Evolutionary conservation across 371 early-diverging fungal genomes (phyloP).

Genomic region (Mortierella sp.): DNA sequence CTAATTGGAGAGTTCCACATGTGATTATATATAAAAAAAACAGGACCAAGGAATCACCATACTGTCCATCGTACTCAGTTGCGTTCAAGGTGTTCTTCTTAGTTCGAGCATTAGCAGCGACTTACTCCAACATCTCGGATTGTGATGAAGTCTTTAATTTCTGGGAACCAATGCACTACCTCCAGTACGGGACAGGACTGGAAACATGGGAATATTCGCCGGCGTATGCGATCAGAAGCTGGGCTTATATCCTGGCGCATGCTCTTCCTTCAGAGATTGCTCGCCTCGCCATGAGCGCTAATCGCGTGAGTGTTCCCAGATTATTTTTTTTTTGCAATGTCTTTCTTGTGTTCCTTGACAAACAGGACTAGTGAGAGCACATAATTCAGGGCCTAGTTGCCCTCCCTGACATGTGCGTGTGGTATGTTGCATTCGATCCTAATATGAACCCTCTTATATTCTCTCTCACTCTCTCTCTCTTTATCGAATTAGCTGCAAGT

Average conservation of each 20-base stretch:
- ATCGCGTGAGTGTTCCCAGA: constrained; percentile 52
- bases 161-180: constrained; percentile 94
- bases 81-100: constrained; percentile 69
- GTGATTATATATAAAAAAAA: neutral
- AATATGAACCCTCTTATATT: neutral
- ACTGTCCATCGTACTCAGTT: constrained; percentile 62
- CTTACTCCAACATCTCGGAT: constrained; percentile 72
- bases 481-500: constrained; percentile 68
- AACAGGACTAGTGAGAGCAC: too few species aligned
- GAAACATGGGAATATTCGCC: constrained; percentile 98
- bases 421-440: too few species aligned
- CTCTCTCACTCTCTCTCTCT: neutral
- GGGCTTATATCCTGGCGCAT: constrained; percentile 81
- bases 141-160: constrained; percentile 98
- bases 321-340: neutral
- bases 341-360: too few species aligned
- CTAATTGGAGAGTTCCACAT: neutral
- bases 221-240: constrained; percentile 87
- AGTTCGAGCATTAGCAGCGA: constrained; percentile 72
- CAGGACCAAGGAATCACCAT: constrained; percentile 31
- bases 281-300: constrained; percentile 62
- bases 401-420: too few species aligned
- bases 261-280: constrained; percentile 58
- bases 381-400: too few species aligned
- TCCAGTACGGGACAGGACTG: constrained; percentile 85